These are phyloP conservation scores for Pichia deserticola DNA, from an alignment of 805 yeast genomes.

Conservation along the genomic window DNA sequence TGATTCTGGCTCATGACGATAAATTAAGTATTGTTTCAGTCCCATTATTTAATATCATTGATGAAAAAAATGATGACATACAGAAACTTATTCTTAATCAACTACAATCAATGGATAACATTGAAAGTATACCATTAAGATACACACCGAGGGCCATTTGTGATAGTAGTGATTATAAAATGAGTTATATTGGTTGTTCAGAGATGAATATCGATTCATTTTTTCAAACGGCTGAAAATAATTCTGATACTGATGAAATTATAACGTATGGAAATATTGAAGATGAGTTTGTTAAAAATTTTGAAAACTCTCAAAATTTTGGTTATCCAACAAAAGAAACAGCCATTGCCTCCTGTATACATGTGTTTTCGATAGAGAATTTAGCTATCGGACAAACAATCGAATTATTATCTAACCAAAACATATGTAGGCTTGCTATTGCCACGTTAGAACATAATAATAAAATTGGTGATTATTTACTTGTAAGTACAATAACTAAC, in stretches of 20 bases:
- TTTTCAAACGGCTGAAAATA: constrained; percentile 12
- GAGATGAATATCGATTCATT: constrained; percentile 35
- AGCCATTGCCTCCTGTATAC: constrained; percentile 48
- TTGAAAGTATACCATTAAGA: constrained; percentile 36
- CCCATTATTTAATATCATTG: constrained; percentile 23
- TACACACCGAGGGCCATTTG: constrained; percentile 44
- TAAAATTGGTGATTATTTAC: constrained; percentile 28
- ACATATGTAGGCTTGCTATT: constrained; percentile 34
- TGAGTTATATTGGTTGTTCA: constrained; percentile 38
- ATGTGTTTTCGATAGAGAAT: constrained; percentile 34
- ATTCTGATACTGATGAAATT: constrained; percentile 16
- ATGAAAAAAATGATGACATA: constrained; percentile 13
- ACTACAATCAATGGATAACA: constrained; percentile 20
- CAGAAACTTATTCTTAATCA: background rate
- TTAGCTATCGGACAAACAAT: constrained; percentile 34
- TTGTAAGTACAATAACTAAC: constrained; percentile 37
- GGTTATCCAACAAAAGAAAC: constrained; percentile 30
- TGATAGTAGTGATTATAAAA: constrained; percentile 15
- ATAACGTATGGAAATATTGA: constrained; percentile 18
- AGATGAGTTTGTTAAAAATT: constrained; percentile 18
- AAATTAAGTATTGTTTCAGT: constrained; percentile 46
- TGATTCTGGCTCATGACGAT: constrained; percentile 52
- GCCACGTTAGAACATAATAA: constrained; percentile 27
- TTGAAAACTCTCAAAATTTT: constrained; percentile 37
- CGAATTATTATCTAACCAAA: constrained; percentile 36